Evolutionary conservation across 192 early-diverging fungal species (phyloP).

Genomic region (Chytriomyces sp.): DNA sequence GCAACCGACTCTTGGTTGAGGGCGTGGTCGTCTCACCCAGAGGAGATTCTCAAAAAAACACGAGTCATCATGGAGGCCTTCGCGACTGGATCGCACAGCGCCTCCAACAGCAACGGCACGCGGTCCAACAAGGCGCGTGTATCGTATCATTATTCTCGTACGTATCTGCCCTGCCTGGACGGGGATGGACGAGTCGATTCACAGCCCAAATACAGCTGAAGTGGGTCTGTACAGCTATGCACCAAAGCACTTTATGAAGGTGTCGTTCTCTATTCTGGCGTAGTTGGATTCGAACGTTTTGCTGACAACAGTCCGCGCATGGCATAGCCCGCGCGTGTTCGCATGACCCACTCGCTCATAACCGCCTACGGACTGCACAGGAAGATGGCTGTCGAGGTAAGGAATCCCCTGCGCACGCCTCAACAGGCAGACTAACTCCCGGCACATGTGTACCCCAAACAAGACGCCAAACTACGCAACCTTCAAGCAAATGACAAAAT

Average conservation of each 20-base stretch:
- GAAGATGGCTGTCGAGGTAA: constrained; percentile 74
- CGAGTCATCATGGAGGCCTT: no score
- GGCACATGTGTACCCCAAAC: neutral
- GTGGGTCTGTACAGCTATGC: constrained; percentile 62
- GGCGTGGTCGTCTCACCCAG: no score
- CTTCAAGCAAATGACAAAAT: constrained; percentile 89
- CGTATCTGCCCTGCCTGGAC: constrained; percentile 1
- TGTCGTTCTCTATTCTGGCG: constrained; percentile 5
- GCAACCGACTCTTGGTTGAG: no score
- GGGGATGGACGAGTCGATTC: neutral
- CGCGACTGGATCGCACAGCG: constrained; percentile 1
- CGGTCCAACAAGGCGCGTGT: constrained; percentile 31
- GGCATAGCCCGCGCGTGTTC: constrained; percentile 82
- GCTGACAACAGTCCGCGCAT: neutral
- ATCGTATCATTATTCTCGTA: constrained; percentile 51
- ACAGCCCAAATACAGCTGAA: constrained; percentile 37
- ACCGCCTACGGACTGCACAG: constrained; percentile 88
- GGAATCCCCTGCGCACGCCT: neutral
- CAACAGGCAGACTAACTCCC: neutral
- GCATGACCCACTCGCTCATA: constrained; percentile 92
- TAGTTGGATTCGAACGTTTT: neutral
- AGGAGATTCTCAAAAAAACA: no score
- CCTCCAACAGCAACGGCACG: constrained; percentile 25
- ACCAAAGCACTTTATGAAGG: constrained; percentile 60
- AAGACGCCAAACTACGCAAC: constrained; percentile 85